Percentiles rank a stretch among this genome's conserved stretches.
Conservation (phyloP, 495 filamentous ascomycete species). For the Penicillium tannophilum region DNA sequence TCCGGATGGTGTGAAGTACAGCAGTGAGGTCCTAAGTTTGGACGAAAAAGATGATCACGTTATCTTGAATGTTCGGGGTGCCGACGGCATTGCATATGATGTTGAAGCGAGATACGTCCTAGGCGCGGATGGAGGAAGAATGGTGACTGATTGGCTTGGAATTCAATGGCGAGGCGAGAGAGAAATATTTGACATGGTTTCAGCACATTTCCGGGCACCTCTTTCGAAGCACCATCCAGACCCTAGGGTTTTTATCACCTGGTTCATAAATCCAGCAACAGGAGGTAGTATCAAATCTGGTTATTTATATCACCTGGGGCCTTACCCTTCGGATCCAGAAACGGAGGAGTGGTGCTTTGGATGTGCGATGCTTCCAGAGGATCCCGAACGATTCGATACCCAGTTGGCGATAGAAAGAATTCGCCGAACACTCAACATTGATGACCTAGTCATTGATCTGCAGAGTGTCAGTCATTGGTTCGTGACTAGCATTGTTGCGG, state of each 20-base stretch:
- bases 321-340: slow-evolving; percentile 19
- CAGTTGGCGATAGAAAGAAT: slow-evolving; percentile 21
- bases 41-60: too few relatives aligned
- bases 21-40: slow-evolving; percentile 9
- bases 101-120: too few relatives aligned
- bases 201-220: slow-evolving; percentile 23
- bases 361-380: slow-evolving; percentile 22
- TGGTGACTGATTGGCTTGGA: slow-evolving; percentile 14
- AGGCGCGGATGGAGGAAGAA: slow-evolving; percentile 5
- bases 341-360: slow-evolving; percentile 29
- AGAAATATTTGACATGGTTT: slow-evolving; percentile 28
- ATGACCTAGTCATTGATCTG: slow-evolving; percentile 22
- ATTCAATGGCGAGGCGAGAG: slow-evolving; percentile 18
- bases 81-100: too few relatives aligned
- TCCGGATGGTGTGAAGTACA: slow-evolving; percentile 17
- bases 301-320: slow-evolving; percentile 24
- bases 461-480: slow-evolving; percentile 20
- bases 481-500: slow-evolving; percentile 17
- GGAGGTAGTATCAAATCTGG: slow-evolving; percentile 24
- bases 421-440: slow-evolving; percentile 17
- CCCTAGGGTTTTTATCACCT: slow-evolving; percentile 27
- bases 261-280: slow-evolving; percentile 21
- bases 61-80: too few relatives aligned
- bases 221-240: slow-evolving; percentile 26
- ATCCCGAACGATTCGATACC: slow-evolving; percentile 21